Percentiles rank a stretch among this genome's conserved stretches.
phyloP scores from a whole-genome alignment of 768 basidiomycete species.

The Boletus subparvulus region DNA sequence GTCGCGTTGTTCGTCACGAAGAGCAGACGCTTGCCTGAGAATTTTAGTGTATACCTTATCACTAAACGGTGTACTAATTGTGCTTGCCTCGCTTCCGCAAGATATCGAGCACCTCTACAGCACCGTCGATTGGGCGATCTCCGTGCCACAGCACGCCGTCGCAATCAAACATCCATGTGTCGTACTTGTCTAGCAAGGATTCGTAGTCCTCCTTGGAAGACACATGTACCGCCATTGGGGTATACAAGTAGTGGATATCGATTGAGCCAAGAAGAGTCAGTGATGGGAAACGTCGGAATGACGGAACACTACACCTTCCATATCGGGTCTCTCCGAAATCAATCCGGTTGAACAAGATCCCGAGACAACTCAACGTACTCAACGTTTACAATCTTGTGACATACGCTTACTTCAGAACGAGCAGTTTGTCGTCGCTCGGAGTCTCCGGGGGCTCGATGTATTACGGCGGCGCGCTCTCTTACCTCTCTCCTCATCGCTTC shows the following conservation, averaged over 20 bases:
- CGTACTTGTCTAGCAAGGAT: conserved; percentile 60
- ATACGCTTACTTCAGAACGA: too few relatives aligned
- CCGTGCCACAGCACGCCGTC: conserved; percentile 95
- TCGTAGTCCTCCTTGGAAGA: conserved; percentile 46
- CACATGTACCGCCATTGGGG: conserved; percentile 24
- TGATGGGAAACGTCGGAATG: conserved; percentile 2
- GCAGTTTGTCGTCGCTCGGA: neutral
- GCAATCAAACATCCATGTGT: conserved; percentile 96
- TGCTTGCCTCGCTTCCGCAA: conserved; percentile 70
- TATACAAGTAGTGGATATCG: conserved; percentile 15
- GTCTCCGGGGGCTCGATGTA: neutral
- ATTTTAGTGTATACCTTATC: conserved; percentile 1
- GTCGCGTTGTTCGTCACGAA: conserved; percentile 99
- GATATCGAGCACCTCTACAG: conserved; percentile 67
- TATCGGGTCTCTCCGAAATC: conserved; percentile 16
- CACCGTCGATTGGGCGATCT: conserved; percentile 75
- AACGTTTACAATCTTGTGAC: too few relatives aligned
- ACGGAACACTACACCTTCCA: conserved; percentile 23
- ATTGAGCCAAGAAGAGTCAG: neutral
- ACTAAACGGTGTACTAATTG: neutral
- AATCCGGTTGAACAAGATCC: conserved; percentile 39
- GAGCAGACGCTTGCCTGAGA: conserved; percentile 71
- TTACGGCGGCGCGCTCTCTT: too few relatives aligned
- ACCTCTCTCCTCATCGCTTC: too few relatives aligned
- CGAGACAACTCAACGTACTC: too few relatives aligned